Base-by-base conservation (phyloP, 768 basidiomycete species). In the Cyathus striatus region DNA sequence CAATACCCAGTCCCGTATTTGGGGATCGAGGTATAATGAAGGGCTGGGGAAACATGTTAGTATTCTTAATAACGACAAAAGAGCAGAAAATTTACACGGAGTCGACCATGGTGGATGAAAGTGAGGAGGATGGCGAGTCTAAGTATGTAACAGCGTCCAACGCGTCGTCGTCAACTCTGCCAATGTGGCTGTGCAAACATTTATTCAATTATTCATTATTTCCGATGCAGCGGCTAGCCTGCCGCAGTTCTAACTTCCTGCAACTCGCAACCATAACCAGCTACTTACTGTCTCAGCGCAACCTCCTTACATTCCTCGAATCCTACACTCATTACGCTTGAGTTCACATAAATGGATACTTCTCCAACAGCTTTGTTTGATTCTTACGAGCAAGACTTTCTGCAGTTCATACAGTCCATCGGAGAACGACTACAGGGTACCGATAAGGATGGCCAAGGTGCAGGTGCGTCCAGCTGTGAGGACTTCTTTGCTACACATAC, bases 1-100 rank as follows among this genome's bases (percentile, higher is more conserved):
- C 45, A 97, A 66, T 34, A 97, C 83, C 87, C 86, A 90, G 58
- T 88, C 91, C 53, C 93, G 81, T 62, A 97, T 97, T 65, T 93
- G 90, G 33, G 93, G 94, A 69, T 97, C 93, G 38, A 97, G 82
- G 65, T 92, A 79, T 47, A 79, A 63, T 27, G 76, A 76, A 12
- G 70, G 66, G 37, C 75, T 79, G 48, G n/a, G 50, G 20, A 36
- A 42, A 27, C 45, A 9, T 45, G 42, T 20, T n/a, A 30, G 27
- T 23, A 17, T 26, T 33, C n/a, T 33, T 38, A 16, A 41, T 23
- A 9, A 37, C 42, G 13, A n/a, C 23, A 42, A 13, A 24, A 18
- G 5, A 26, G 27, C 17, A 39, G 41, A 13, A 43, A 21, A 68
- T 74, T 46, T 63, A 75, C 76, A 63, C 64, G 60, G 67, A 66